These are phyloP conservation scores for Aspergillus ochraceus DNA, from an alignment of 2,329 filamentous ascomycete genomes.

Conservation along the genomic window DNA sequence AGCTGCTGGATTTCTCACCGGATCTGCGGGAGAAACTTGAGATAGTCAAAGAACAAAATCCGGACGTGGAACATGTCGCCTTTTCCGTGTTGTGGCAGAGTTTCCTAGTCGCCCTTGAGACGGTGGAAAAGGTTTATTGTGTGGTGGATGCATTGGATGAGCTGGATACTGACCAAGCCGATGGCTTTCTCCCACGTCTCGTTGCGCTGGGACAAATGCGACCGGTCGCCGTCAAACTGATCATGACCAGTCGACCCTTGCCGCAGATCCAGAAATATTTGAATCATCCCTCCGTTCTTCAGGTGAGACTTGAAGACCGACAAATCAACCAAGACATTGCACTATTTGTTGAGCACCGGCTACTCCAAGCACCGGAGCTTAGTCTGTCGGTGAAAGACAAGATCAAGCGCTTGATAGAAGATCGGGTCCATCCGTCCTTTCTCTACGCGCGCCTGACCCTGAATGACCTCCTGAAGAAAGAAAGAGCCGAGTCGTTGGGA, in stretches of 20 bases:
- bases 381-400: neutral
- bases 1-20: constrained; percentile 11
- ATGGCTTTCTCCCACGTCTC: constrained; percentile 38
- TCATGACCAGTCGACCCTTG: constrained; percentile 47
- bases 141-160: constrained; percentile 51
- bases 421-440: neutral
- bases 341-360: neutral
- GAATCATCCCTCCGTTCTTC: neutral
- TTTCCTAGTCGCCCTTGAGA: constrained; percentile 10
- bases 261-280: constrained; percentile 13
- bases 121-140: constrained; percentile 32
- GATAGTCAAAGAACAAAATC: neutral
- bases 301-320: neutral
- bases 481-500: neutral
- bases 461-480: constrained; percentile 33
- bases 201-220: constrained; percentile 33
- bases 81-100: constrained; percentile 15
- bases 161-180: constrained; percentile 42
- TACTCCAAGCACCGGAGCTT: neutral
- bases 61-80: neutral
- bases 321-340: constrained; percentile 16
- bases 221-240: constrained; percentile 40
- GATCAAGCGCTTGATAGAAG: too few species aligned
- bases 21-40: neutral
- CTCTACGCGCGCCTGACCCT: constrained; percentile 40